A percentile compares a stretch with the other conserved stretches of the same genome.
Evolutionary conservation across 78 protist species (phyloP).

Genomic region (slime mould (Dictyostelium discoideum)): dicty_2.7 NC_007089.4:284001-284500

Average conservation of each 20-base stretch:
- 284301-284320: no score
- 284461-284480: slow-evolving; percentile 74
- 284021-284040: slow-evolving; percentile 78
- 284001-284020: slow-evolving; percentile 2
- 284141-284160: slow-evolving; percentile 65
- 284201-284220: slow-evolving; percentile 62
- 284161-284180: slow-evolving; percentile 73
- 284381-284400: slow-evolving; percentile 87
- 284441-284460: slow-evolving; percentile 82
- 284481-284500: slow-evolving; percentile 84
- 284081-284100: slow-evolving; percentile 72
- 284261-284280: neutral
- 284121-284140: neutral
- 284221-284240: slow-evolving; percentile 80
- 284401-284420: slow-evolving; percentile 82
- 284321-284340: neutral
- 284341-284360: slow-evolving; percentile 41
- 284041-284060: slow-evolving; percentile 31
- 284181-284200: slow-evolving; percentile 79
- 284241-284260: slow-evolving; percentile 84
- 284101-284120: slow-evolving; percentile 83
- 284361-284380: slow-evolving; percentile 83
- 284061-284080: neutral
- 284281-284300: neutral
- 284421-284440: slow-evolving; percentile 66